phyloP scores from a whole-genome alignment of 306 rosid genomes.

The Acacia acuminata region DNA sequence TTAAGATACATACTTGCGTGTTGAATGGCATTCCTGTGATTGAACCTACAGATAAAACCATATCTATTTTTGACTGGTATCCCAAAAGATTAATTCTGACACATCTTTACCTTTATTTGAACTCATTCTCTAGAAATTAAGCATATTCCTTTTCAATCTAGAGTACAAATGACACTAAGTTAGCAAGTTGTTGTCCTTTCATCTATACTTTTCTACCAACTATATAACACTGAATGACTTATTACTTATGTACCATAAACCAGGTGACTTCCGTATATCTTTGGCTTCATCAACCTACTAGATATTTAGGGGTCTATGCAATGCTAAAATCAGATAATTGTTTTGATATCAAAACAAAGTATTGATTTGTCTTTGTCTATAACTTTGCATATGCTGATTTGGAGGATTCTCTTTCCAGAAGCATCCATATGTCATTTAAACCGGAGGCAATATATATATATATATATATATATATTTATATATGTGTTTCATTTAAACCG shows the following conservation, averaged over 20 bases:
- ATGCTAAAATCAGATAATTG: neutral
- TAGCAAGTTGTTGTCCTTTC: neutral
- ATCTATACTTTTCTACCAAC: neutral
- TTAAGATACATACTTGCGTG: neutral
- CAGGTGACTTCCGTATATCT: neutral
- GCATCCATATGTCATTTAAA: neutral
- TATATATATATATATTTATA: too few species aligned
- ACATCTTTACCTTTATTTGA: neutral
- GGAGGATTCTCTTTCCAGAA: neutral
- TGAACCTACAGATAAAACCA: neutral
- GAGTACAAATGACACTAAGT: neutral
- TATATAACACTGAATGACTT: neutral
- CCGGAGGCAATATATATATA: neutral
- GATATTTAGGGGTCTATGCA: neutral
- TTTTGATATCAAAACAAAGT: neutral
- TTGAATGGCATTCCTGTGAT: neutral
- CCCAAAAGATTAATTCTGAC: neutral
- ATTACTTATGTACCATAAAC: neutral
- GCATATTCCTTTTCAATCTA: neutral
- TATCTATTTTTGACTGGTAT: neutral
- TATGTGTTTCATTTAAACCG: too few species aligned
- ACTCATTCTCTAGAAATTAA: neutral
- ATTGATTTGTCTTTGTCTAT: neutral
- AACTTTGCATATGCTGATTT: neutral
- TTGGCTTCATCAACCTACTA: neutral